Percentiles rank a stretch among this genome's conserved stretches.
phyloP scores from a whole-genome alignment of 495 filamentous ascomycete species.

The Aspergillus bertholletiae region DNA sequence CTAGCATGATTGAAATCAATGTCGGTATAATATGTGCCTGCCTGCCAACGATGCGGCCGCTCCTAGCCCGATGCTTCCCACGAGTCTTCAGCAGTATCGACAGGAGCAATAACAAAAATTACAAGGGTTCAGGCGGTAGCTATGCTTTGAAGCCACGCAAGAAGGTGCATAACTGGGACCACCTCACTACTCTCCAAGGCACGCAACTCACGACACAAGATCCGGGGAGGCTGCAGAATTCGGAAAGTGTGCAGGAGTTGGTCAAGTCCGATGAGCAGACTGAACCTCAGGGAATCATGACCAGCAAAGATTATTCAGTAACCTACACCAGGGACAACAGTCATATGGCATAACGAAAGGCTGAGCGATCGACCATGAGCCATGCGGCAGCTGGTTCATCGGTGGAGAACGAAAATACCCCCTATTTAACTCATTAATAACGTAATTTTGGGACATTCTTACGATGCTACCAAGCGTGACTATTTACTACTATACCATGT shows the following conservation, averaged over 20 bases:
- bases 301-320: not conserved
- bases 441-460: too few species aligned
- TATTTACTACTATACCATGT: too few species aligned
- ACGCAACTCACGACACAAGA: not conserved
- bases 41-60: conserved; percentile 4
- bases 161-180: conserved; percentile 8
- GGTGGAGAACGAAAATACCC: too few species aligned
- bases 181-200: conserved; percentile 1
- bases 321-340: too few species aligned
- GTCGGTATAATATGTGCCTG: conserved; percentile 11
- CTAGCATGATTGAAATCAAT: conserved; percentile 12
- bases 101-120: not conserved
- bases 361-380: too few species aligned
- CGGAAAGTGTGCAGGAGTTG: not conserved
- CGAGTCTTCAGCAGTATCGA: conserved; percentile 1
- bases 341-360: too few species aligned
- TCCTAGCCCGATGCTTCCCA: conserved; percentile 3
- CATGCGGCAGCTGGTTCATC: too few species aligned
- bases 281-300: not conserved
- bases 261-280: not conserved
- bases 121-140: not conserved
- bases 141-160: not conserved
- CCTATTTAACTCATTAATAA: too few species aligned
- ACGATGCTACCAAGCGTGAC: too few species aligned
- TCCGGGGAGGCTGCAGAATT: not conserved